Evolutionary conservation across 306 rosid species (phyloP).

Genomic region (Trifolium pratense): DNA sequence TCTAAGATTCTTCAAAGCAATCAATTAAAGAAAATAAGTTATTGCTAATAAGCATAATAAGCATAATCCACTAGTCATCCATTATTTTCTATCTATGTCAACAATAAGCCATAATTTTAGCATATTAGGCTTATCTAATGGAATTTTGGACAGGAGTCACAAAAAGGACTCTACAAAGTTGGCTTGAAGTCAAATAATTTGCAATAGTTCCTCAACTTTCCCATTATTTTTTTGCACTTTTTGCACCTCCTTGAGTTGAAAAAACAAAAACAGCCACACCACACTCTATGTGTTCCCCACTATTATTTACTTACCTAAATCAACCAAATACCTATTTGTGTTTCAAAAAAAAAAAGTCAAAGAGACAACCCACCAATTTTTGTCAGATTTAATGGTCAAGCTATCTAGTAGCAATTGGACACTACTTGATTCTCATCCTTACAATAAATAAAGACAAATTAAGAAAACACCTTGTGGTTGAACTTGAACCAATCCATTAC

Average conservation of each 20-base stretch:
- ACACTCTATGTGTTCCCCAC: neutral
- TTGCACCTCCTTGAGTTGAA: neutral
- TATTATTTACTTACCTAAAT: neutral
- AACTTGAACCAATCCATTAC: constrained; percentile 28
- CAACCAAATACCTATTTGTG: neutral
- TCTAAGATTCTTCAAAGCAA: neutral
- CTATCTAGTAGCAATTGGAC: constrained; percentile 23
- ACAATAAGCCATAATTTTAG: neutral
- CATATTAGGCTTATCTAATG: neutral
- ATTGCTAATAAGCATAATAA: too few relatives aligned
- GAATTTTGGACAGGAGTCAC: neutral
- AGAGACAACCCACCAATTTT: constrained; percentile 23
- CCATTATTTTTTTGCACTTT: constrained; percentile 14
- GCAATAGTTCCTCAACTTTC: constrained; percentile 1
- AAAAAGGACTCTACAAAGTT: constrained; percentile 4
- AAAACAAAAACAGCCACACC: constrained; percentile 1
- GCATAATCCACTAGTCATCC: neutral
- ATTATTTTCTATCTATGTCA: neutral
- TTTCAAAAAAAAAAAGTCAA: neutral
- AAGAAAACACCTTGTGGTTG: constrained; percentile 39
- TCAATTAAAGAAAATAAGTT: too few relatives aligned
- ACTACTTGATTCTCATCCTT: neutral
- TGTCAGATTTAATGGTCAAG: constrained; percentile 33
- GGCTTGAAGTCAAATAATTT: neutral
- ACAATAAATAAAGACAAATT: neutral